Percentiles rank a stretch among this genome's conserved stretches.
Evolutionary conservation across 139 green algal species (phyloP).

Genomic region (Chloropicon primus): DNA sequence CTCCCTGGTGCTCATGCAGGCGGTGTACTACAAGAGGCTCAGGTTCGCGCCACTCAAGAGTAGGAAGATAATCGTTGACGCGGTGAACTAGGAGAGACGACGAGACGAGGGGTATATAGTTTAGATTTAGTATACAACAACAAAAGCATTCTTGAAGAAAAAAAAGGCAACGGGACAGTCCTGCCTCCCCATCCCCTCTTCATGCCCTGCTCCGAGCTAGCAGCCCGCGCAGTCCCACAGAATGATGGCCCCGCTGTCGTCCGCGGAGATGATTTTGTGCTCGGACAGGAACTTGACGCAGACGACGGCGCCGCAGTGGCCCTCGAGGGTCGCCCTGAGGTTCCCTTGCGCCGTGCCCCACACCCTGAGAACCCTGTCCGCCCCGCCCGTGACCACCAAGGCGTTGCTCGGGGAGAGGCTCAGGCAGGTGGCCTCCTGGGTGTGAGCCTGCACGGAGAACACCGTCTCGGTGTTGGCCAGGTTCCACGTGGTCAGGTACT

Average conservation of each 20-base stretch:
- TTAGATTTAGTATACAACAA: no score
- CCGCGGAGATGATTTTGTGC: not conserved
- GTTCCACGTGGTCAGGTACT: not conserved
- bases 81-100: conserved; percentile 69
- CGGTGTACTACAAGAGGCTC: conserved; percentile 95
- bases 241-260: not conserved
- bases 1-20: conserved; percentile 49
- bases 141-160: no score
- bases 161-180: no score
- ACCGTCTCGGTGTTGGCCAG: not conserved
- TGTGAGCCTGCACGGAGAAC: not conserved
- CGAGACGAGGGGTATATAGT: no score
- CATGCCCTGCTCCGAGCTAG: no score
- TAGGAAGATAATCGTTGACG: conserved; percentile 81
- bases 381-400: not conserved
- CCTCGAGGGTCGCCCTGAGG: not conserved
- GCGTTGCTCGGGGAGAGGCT: not conserved
- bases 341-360: not conserved
- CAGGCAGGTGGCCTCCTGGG: not conserved
- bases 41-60: conserved; percentile 93
- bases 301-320: not conserved
- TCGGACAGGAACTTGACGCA: not conserved
- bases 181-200: no score
- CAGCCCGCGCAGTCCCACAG: not conserved
- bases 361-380: not conserved